phyloP scores from a whole-genome alignment of 805 yeast genomes.

The Metschnikowia reukaufii region DNA sequence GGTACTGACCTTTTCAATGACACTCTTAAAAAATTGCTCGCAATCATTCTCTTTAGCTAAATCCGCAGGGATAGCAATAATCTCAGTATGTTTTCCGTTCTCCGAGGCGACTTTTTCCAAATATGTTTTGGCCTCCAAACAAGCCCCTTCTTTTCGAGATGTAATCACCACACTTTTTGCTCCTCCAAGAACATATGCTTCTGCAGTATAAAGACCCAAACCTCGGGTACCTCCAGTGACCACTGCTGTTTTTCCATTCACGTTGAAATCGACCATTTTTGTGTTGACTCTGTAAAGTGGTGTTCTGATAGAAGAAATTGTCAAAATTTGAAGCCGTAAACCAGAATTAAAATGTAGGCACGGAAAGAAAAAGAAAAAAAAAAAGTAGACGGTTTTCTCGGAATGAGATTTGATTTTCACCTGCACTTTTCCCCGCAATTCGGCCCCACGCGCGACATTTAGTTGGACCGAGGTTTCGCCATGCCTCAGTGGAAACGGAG shows the following conservation, averaged over 20 bases:
- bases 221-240: constrained; percentile 80
- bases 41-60: constrained; percentile 51
- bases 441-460: not conserved
- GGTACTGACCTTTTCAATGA: constrained; percentile 38
- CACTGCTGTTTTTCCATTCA: constrained; percentile 62
- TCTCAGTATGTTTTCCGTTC: constrained; percentile 29
- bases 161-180: constrained; percentile 62
- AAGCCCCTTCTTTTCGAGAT: constrained; percentile 62
- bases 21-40: constrained; percentile 42
- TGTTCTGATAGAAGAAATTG: too few relatives aligned
- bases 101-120: constrained; percentile 38
- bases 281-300: not conserved
- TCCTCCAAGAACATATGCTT: constrained; percentile 59
- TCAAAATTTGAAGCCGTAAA: too few relatives aligned
- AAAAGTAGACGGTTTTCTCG: not conserved
- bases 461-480: not conserved
- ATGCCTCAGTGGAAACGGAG: too few relatives aligned
- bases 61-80: constrained; percentile 56
- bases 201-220: constrained; percentile 68
- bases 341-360: too few relatives aligned
- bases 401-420: not conserved
- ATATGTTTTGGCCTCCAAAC: constrained; percentile 52
- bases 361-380: not conserved
- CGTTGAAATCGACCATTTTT: constrained; percentile 46
- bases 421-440: constrained; percentile 8